Conservation (phyloP, 495 filamentous ascomycete genomes). For the Xylaria sp. region DNA sequence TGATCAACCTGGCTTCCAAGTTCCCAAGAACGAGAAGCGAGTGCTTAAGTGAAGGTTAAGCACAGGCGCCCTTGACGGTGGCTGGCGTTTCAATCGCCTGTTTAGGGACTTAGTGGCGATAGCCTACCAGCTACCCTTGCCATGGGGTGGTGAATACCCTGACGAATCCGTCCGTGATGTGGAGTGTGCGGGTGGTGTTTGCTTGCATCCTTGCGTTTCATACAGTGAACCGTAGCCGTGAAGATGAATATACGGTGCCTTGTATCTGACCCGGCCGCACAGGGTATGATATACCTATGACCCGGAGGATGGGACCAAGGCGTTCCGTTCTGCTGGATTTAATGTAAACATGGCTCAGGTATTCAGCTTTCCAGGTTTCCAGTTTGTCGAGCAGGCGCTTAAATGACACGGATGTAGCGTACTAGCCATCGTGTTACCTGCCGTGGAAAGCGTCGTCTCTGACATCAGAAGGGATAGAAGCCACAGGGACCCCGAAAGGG, state of each 20-base stretch:
- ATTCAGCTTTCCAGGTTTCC: too few relatives aligned
- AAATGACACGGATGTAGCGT: neutral
- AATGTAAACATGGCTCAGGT: neutral
- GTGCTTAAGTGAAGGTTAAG: neutral
- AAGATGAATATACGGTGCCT: constrained; percentile 1
- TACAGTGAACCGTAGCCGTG: constrained; percentile 23
- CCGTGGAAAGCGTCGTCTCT: neutral
- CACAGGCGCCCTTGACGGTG: constrained; percentile 12
- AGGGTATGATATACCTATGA: too few relatives aligned
- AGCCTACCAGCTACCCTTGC: constrained; percentile 8
- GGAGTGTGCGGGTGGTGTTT: constrained; percentile 18
- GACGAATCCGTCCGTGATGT: constrained; percentile 17
- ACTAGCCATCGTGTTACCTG: neutral
- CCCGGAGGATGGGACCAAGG: neutral
- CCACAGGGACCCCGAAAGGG: constrained; percentile 5
- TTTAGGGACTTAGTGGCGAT: constrained; percentile 1
- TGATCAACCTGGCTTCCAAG: neutral
- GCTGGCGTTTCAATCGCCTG: constrained; percentile 13
- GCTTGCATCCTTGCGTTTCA: constrained; percentile 26
- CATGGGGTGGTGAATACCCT: constrained; percentile 15
- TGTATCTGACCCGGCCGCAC: neutral
- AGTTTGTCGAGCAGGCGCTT: neutral
- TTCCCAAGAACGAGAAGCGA: neutral
- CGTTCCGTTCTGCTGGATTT: neutral
- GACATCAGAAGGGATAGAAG: constrained; percentile 6